These are phyloP conservation scores for Leucogyrophana mollusca DNA, from an alignment of 768 basidiomycete species.

Conservation along the genomic window DNA sequence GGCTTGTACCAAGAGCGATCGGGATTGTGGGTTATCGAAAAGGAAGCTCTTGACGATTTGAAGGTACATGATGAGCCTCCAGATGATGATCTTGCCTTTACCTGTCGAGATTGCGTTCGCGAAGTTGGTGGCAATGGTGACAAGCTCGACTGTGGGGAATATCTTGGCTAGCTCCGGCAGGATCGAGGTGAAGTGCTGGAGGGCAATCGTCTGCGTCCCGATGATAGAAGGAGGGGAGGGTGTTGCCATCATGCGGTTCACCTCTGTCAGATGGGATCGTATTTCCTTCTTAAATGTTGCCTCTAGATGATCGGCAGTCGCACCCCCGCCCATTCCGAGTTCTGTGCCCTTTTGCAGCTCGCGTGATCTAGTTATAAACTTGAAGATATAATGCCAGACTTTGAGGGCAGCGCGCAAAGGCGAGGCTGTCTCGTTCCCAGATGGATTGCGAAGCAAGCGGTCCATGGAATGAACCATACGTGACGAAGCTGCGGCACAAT, in stretches of 20 bases:
- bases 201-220: conserved; percentile 91
- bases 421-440: conserved; percentile 69
- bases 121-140: conserved; percentile 83
- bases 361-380: conserved; percentile 87
- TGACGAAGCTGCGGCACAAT: conserved; percentile 73
- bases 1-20: conserved; percentile 79
- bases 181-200: conserved; percentile 91
- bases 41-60: conserved; percentile 88
- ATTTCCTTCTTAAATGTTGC: conserved; percentile 82
- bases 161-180: conserved; percentile 85
- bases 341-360: conserved; percentile 86
- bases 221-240: conserved; percentile 83
- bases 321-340: conserved; percentile 72
- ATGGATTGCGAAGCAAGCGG: conserved; percentile 71
- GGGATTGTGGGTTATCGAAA: conserved; percentile 79
- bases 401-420: conserved; percentile 86
- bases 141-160: conserved; percentile 79
- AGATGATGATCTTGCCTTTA: conserved; percentile 87
- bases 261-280: conserved; percentile 69
- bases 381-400: conserved; percentile 97
- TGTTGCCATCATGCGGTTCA: conserved; percentile 87
- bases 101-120: conserved; percentile 75
- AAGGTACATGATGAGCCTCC: conserved; percentile 92
- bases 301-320: conserved; percentile 86
- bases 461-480: conserved; percentile 90